Conservation (phyloP, 1,284 basidiomycete species). For the Trametes versicolor region DNA sequence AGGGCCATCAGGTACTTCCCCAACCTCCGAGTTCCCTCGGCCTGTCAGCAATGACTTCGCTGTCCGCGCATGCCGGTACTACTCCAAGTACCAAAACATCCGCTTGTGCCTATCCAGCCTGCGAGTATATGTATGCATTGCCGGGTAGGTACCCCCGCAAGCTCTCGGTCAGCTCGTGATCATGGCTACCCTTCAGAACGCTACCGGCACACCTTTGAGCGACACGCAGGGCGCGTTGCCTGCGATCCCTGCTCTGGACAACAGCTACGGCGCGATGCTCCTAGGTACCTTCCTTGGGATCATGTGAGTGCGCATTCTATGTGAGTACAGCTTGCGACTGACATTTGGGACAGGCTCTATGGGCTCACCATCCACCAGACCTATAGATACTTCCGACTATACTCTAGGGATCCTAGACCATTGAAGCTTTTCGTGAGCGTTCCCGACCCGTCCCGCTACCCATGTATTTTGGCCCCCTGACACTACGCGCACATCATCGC, state of each 20-base stretch:
- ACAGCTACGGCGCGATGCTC: slow-evolving; percentile 21
- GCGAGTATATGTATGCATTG: neutral
- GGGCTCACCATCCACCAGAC: slow-evolving; percentile 20
- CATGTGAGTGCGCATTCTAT: slow-evolving; percentile 5
- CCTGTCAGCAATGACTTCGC: neutral
- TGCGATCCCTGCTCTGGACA: slow-evolving; percentile 10
- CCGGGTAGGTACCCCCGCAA: neutral
- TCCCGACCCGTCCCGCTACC: no score
- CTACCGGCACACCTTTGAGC: neutral
- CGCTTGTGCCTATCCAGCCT: neutral
- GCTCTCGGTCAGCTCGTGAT: neutral
- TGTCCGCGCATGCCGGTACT: neutral
- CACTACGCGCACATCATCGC: neutral
- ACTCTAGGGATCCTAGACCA: slow-evolving; percentile 6
- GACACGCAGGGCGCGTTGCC: slow-evolving; percentile 3
- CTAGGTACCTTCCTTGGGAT: slow-evolving; percentile 15
- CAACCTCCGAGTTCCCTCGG: neutral
- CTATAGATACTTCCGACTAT: slow-evolving; percentile 21
- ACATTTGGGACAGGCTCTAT: slow-evolving; percentile 8
- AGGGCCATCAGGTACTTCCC: neutral
- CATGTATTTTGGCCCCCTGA: neutral
- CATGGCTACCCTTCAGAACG: slow-evolving; percentile 7
- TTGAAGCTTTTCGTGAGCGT: slow-evolving; percentile 12
- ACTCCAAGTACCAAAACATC: neutral
- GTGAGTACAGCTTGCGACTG: neutral